A percentile compares a stretch with the other conserved stretches of the same genome.
phyloP scores from a whole-genome alignment of 2,329 filamentous ascomycete genomes.

The Coleophoma cylindrospora region DNA sequence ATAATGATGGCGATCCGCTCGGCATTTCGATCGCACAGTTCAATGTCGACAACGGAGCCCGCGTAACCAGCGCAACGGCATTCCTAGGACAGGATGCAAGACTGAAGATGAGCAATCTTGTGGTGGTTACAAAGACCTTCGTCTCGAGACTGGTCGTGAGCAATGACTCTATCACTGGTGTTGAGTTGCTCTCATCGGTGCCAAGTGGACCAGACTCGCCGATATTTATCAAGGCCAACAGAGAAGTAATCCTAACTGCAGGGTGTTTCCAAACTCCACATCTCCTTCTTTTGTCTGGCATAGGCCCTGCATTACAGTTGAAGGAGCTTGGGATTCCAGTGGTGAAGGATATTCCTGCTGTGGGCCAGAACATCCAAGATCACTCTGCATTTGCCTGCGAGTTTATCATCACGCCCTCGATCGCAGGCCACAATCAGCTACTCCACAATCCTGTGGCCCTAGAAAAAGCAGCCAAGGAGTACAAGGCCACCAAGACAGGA shows the following conservation, averaged over 20 bases:
- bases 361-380: neutral
- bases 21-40: neutral
- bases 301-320: neutral
- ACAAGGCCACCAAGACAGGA: neutral
- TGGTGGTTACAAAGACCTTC: neutral
- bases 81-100: neutral
- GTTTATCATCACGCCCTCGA: neutral
- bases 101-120: neutral
- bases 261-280: neutral
- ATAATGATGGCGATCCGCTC: neutral
- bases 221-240: neutral
- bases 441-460: neutral
- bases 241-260: neutral
- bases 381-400: neutral
- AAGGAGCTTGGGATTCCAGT: neutral
- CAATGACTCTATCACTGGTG: neutral
- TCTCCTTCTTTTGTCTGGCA: neutral
- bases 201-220: neutral
- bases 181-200: neutral
- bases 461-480: neutral
- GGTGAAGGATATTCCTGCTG: neutral
- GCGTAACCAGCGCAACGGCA: neutral
- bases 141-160: neutral
- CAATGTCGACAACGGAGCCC: neutral
- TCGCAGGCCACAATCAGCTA: neutral